Evolutionary conservation across 441 rosid genomes (phyloP).

Genomic region (Gossypium schwendimanii): DNA sequence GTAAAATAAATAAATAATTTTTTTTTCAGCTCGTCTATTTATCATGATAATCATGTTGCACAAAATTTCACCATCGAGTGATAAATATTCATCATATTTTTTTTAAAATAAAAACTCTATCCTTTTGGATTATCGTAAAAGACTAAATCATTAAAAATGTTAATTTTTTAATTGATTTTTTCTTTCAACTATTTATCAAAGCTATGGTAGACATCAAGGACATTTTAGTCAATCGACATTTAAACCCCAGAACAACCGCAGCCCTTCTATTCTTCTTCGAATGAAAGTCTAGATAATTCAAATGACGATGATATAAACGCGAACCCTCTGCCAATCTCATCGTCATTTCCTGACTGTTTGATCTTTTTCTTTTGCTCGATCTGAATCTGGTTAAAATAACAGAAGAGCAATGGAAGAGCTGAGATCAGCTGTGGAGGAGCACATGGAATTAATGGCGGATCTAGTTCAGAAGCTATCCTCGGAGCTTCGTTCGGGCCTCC

Average conservation of each 20-base stretch:
- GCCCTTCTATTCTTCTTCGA: neutral
- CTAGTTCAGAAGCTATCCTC: conserved; percentile 72
- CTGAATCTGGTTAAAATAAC: neutral
- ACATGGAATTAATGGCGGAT: conserved; percentile 77
- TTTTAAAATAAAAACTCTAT: no score
- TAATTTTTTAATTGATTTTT: no score
- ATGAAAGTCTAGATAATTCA: neutral
- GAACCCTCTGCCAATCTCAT: neutral
- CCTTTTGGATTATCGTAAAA: no score
- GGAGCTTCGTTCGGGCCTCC: conserved; percentile 68
- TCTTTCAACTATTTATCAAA: no score
- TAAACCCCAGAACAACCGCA: conserved; percentile 2
- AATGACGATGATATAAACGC: neutral
- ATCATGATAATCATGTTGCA: no score
- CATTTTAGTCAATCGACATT: neutral
- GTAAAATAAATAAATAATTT: no score
- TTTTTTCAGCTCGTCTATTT: no score
- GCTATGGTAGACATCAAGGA: neutral
- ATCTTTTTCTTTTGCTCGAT: neutral
- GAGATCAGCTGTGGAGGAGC: conserved; percentile 63
- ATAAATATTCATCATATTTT: no score
- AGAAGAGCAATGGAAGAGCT: conserved; percentile 56
- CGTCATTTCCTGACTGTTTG: neutral
- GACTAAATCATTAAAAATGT: no score
- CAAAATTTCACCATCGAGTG: no score